Evolutionary conservation across 2,329 filamentous ascomycete genomes (phyloP), one percentile per base, ranked within the genome.

Genomic region (Aspergillus sp.): DNA sequence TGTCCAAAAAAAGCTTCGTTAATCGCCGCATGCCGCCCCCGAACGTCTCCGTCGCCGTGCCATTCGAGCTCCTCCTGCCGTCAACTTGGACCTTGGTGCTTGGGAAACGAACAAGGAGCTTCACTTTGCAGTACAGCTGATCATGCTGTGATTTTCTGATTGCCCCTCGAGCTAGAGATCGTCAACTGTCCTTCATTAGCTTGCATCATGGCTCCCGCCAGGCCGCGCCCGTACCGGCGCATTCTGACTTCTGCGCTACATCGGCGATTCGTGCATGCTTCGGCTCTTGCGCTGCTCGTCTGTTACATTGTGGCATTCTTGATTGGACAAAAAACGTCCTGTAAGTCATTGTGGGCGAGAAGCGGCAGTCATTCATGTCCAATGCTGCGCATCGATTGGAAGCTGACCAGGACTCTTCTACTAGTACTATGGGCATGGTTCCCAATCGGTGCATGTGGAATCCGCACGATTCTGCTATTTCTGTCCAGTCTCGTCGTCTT

Each of bases 181-280:
- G 47, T 45, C 23, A n/a, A 53, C 56, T 57, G 60, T 64, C 58
- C 57, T 54, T 59, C 54, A 49, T 50, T 43, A 54, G 58, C 59
- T 59, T 58, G 44, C 64, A 69, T 55, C 57, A 75, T 75, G 72
- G 71, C 71, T 56, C 58, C 64, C 44, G 56, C 65, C 50, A 62
- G 61, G 64, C 72, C 71, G 55, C 69, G 75, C 60, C 74, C 72
- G 38, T 96, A 96, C 75, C 88, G 91, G 78, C 90, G 96, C 76
- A 95, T 95, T 71, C 77, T 97, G 62, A 95, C 93, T 56, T 92
- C 93, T 46, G 87, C 88, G 48, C 78, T 97, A 58, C 93, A 97
- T 72, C 82, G 89, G 64, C 85, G 91, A 64, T 97, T 97, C 74
- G 87, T 88, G 45, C 86, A 86, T 58, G 91, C 90, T 11, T 88